Evolutionary conservation across 2,329 filamentous ascomycete genomes (phyloP).

Genomic region (Venturia oleaginea): DNA sequence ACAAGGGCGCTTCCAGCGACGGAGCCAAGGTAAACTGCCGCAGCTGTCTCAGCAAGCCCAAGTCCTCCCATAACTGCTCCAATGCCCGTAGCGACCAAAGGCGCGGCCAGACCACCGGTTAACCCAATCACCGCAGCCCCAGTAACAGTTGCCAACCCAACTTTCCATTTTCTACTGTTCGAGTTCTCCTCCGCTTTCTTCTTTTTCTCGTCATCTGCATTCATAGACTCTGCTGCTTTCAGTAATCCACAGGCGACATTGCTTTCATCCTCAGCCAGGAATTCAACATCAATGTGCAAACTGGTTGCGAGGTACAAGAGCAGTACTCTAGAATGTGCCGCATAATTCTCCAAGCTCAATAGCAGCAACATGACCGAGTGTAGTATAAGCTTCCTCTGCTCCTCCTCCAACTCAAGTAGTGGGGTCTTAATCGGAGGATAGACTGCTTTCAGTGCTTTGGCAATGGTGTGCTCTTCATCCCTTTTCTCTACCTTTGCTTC

Average conservation of each 20-base stretch:
- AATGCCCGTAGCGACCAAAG: constrained; percentile 68
- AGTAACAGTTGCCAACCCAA: constrained; percentile 78
- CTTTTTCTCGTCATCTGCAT: constrained; percentile 66
- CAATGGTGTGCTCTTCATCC: constrained; percentile 21
- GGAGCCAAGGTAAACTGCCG: constrained; percentile 69
- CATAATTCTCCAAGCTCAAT: constrained; percentile 70
- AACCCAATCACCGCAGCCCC: constrained; percentile 80
- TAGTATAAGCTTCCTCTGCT: constrained; percentile 58
- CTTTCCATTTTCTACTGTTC: constrained; percentile 62
- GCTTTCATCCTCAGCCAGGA: constrained; percentile 62
- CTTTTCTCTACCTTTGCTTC: constrained; percentile 22
- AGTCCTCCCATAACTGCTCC: constrained; percentile 70
- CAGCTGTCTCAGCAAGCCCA: constrained; percentile 63
- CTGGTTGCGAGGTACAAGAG: constrained; percentile 63
- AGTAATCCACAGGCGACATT: constrained; percentile 67
- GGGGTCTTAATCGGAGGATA: constrained; percentile 43
- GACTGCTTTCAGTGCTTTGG: constrained; percentile 31
- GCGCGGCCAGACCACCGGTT: constrained; percentile 69
- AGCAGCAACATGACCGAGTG: constrained; percentile 64
- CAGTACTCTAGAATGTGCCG: constrained; percentile 61
- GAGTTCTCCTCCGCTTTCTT: constrained; percentile 61
- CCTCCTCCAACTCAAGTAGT: constrained; percentile 49
- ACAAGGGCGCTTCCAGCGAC: constrained; percentile 71
- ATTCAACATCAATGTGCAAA: constrained; percentile 55
- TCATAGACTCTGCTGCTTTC: constrained; percentile 65